Evolutionary conservation across 768 basidiomycete species (phyloP).

Genomic region (Udeniomyces megalosporus): DNA sequence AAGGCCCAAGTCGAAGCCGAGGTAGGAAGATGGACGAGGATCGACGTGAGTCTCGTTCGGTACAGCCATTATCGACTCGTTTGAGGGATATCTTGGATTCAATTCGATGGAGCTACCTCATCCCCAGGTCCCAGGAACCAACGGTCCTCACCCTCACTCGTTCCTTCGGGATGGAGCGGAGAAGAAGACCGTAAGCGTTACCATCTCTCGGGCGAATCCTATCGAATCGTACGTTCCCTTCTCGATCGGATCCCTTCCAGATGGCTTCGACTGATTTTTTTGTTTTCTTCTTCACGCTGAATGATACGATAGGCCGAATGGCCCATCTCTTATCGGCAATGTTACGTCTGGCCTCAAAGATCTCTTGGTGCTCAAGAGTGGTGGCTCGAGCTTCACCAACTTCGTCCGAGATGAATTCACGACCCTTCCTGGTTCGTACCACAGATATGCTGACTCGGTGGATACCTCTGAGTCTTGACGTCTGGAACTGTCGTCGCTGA

Average conservation of each 20-base stretch:
- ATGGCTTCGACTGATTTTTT: no score
- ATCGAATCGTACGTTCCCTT: background rate
- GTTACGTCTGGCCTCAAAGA: conserved; percentile 60
- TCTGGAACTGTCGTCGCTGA: background rate
- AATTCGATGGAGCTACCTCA: conserved; percentile 22
- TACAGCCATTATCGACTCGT: background rate
- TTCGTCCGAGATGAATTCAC: conserved; percentile 57
- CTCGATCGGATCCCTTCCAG: no score
- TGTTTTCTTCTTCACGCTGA: no score
- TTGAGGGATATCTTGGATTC: conserved; percentile 17
- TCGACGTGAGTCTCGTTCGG: conserved; percentile 34
- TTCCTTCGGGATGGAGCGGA: conserved; percentile 85
- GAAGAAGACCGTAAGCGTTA: conserved; percentile 48
- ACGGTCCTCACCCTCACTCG: conserved; percentile 51
- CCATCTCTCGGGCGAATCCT: conserved; percentile 46
- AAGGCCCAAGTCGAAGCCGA: conserved; percentile 24
- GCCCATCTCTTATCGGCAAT: conserved; percentile 36
- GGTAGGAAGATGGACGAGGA: conserved; percentile 61
- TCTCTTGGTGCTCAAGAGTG: conserved; percentile 67
- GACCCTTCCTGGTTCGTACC: conserved; percentile 15
- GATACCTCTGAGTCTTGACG: no score
- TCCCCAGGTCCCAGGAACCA: no score
- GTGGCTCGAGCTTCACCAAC: conserved; percentile 65
- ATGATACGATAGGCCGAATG: conserved; percentile 42
- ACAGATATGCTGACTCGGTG: background rate